phyloP scores from a whole-genome alignment of 75 land plant species.

The Picea glauca region DNA sequence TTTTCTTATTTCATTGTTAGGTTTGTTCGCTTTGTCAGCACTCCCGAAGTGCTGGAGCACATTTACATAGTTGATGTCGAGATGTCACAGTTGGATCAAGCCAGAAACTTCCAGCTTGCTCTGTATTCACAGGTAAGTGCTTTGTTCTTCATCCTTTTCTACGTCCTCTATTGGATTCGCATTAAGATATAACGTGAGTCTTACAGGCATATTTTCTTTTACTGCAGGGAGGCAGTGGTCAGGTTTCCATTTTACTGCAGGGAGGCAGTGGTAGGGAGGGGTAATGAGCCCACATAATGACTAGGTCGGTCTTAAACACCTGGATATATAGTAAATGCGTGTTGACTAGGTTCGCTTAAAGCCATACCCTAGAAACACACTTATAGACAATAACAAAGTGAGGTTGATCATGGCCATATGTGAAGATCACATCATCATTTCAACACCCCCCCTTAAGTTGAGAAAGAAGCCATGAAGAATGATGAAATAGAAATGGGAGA shows the following conservation, averaged over 20 bases:
- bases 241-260: neutral
- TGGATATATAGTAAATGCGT: no score
- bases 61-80: constrained; percentile 13
- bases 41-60: constrained; percentile 26
- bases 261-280: neutral
- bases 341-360: no score
- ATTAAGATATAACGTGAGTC: neutral
- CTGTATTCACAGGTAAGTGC: constrained; percentile 53
- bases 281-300: no score
- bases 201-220: neutral
- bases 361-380: no score
- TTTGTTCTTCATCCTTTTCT: neutral
- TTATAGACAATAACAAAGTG: no score
- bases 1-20: constrained; percentile 3
- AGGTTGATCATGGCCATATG: no score
- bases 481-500: no score
- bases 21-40: constrained; percentile 25
- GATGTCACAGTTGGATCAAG: constrained; percentile 18
- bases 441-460: no score
- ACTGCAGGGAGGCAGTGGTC: constrained; percentile 9
- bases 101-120: constrained; percentile 10
- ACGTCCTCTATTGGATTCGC: neutral
- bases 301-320: no score
- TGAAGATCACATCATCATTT: no score
- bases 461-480: no score